These are phyloP conservation scores for Taxillus chinensis DNA, from an alignment of 164 flowering plant species.

Conservation along the genomic window DNA sequence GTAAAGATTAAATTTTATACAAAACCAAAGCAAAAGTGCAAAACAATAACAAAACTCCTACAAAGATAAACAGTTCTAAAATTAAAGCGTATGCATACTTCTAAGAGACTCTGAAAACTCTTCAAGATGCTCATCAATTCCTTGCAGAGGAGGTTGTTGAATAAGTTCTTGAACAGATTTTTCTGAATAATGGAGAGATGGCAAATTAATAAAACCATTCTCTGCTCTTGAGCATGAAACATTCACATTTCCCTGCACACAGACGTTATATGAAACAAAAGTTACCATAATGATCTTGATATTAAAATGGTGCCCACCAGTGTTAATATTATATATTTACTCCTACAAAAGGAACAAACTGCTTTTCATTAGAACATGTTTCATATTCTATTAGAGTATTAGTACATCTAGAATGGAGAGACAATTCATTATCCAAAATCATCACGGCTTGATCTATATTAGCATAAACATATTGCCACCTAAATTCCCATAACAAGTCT, in stretches of 20 bases:
- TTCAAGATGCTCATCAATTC: slow-evolving; percentile 73
- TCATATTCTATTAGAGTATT: no score
- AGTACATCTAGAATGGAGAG: no score
- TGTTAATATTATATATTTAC: not conserved
- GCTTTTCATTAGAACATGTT: not conserved
- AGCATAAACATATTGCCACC: no score
- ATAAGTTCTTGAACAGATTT: slow-evolving; percentile 54
- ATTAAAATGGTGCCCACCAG: not conserved
- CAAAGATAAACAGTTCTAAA: not conserved
- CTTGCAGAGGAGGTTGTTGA: slow-evolving; percentile 43
- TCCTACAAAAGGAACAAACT: not conserved
- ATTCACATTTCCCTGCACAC: slow-evolving; percentile 40
- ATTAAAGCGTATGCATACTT: slow-evolving; percentile 40
- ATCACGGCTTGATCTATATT: no score
- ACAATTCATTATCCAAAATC: no score
- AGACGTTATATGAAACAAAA: slow-evolving; percentile 6
- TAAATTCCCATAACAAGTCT: no score
- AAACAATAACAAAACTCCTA: not conserved
- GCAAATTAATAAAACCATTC: slow-evolving; percentile 43
- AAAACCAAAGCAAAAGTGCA: not conserved
- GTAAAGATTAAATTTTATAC: not conserved
- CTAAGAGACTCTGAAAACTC: slow-evolving; percentile 96
- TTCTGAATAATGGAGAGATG: slow-evolving; percentile 37
- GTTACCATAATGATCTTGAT: not conserved
- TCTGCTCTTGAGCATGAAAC: slow-evolving; percentile 29